phyloP scores from a whole-genome alignment of 805 yeast genomes.

The Ogataea philodendri region DNA sequence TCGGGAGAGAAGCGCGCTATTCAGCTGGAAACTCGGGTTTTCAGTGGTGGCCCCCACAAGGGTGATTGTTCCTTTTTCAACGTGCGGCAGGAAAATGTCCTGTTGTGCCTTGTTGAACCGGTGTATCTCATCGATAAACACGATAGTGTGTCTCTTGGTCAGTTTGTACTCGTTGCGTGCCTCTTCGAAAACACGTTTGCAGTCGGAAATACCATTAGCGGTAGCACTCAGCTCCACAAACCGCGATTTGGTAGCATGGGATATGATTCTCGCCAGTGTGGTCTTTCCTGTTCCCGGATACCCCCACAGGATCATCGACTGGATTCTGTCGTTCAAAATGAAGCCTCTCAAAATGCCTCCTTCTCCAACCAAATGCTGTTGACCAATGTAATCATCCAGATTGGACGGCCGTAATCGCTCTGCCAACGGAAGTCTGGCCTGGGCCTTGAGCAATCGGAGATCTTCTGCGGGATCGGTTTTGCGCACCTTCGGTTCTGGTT shows the following conservation, averaged over 20 bases:
- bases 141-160: constrained; percentile 55
- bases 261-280: constrained; percentile 60
- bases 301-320: constrained; percentile 90
- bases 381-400: constrained; percentile 79
- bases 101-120: constrained; percentile 85
- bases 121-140: constrained; percentile 93
- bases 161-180: constrained; percentile 44
- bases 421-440: constrained; percentile 53
- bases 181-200: constrained; percentile 59
- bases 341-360: constrained; percentile 67
- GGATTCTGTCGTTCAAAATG: constrained; percentile 61
- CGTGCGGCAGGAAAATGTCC: constrained; percentile 77
- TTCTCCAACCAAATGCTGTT: constrained; percentile 66
- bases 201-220: constrained; percentile 60
- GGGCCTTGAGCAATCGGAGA: constrained; percentile 20
- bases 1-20: constrained; percentile 79
- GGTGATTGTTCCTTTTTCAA: constrained; percentile 78
- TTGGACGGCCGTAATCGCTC: constrained; percentile 78
- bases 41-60: constrained; percentile 98
- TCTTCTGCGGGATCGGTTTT: constrained; percentile 19
- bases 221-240: constrained; percentile 88
- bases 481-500: constrained; percentile 8
- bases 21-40: constrained; percentile 80
- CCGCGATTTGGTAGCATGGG: constrained; percentile 49
- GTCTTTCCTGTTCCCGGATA: constrained; percentile 97